Base-by-base conservation (phyloP, 371 early-diverging fungal genomes). In the Lichtheimia corymbifera region DNA sequence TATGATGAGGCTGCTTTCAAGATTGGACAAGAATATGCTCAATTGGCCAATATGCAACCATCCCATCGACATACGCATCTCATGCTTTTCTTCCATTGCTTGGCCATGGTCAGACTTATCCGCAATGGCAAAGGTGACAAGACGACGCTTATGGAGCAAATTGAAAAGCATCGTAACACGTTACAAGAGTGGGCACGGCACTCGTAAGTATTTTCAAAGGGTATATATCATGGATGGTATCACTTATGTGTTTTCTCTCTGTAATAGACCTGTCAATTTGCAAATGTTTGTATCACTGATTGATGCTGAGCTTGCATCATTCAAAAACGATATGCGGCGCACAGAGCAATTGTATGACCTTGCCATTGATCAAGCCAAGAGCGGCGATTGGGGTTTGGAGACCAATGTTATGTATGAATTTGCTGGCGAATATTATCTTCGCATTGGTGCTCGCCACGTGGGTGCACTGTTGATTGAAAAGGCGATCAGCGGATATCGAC, bases 291-390 rank as follows among this genome's bases (percentile, higher is more conserved):
- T 73, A 9, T 64, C 68, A 24, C 59, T 66, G 14, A 72, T 79
- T 18, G 74, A 80, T 58, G 80, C 80, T n/a, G 80, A 80, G 45
- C 50, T 80, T 3, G 67, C 77, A 13, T 62, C 70, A 5, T 54
- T 80, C 22, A 59, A 66, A 0, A 17, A 43, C 1, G 60, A 80
- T 6, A 59, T 69, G 3, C 45, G 54, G 4, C 50, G 54, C 13
- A 66, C 77, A 0, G 75, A 74, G 41, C 59, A 67, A 20, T 41
- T 71, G 5, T 81, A 71, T 35, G 77, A 81, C 28, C 50, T 55
- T 9, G 72, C 78, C 0, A 74, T 81, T 27, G 66, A 68, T 11
- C 64, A 72, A 58, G 78, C 76, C 7, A 71, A 71, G 27, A 49
- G 64, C 14, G 76, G 73, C 2, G 59, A 69, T 17, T 77, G 78